Evolutionary conservation across 805 yeast species (phyloP).

Genomic region (Candida lessepsii): DNA sequence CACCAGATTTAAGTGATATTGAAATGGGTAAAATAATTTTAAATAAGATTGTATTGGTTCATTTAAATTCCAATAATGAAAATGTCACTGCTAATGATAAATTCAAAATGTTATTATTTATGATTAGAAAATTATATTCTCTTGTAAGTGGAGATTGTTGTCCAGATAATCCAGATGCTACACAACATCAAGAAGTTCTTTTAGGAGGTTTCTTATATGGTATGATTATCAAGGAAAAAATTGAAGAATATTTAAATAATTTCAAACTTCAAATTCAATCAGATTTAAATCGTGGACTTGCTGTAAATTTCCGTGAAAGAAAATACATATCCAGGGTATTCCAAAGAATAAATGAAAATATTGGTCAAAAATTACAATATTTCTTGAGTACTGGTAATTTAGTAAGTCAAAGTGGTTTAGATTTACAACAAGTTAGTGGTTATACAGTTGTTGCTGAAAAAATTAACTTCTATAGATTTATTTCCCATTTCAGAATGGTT

Average conservation of each 20-base stretch:
- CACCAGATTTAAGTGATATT: conserved; percentile 82
- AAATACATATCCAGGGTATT: conserved; percentile 81
- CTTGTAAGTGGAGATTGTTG: conserved; percentile 95
- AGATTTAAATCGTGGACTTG: conserved; percentile 75
- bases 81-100: conserved; percentile 63
- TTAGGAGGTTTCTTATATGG: conserved; percentile 96
- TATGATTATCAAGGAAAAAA: conserved; percentile 93
- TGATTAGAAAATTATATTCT: conserved; percentile 93
- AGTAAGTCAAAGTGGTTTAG: conserved; percentile 95
- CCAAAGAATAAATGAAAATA: conserved; percentile 80
- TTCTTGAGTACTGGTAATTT: conserved; percentile 96
- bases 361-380: conserved; percentile 91
- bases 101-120: conserved; percentile 82
- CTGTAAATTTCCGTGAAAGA: conserved; percentile 80
- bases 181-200: conserved; percentile 96
- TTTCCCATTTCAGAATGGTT: conserved; percentile 99
- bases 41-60: conserved; percentile 83
- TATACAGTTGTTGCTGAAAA: conserved; percentile 98
- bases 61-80: conserved; percentile 45
- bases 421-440: conserved; percentile 96
- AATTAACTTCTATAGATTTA: conserved; percentile 93
- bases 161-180: conserved; percentile 98
- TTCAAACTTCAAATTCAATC: conserved; percentile 72
- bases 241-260: conserved; percentile 83
- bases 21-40: conserved; percentile 89